Evolutionary conservation across 176 grass and related monocot genomes (phyloP).

Genomic region (Carex myosuroides): DNA sequence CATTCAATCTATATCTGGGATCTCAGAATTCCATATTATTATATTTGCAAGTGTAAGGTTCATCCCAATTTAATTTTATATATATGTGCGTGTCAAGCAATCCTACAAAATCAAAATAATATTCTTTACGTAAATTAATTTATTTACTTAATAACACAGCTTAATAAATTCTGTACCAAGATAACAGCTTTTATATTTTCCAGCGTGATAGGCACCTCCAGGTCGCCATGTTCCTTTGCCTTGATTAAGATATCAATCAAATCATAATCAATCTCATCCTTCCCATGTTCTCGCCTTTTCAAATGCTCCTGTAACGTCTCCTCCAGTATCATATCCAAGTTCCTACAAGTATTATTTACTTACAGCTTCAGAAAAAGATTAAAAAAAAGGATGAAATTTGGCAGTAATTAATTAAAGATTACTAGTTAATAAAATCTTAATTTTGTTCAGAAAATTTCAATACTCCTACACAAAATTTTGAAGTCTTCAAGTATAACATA

Average conservation of each 20-base stretch:
- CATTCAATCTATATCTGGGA: too few species aligned
- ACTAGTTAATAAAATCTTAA: background rate
- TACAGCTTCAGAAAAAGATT: background rate
- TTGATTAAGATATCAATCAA: constrained; percentile 33
- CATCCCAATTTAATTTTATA: background rate
- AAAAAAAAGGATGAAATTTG: background rate
- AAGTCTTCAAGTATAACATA: too few species aligned
- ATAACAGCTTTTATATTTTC: constrained; percentile 33
- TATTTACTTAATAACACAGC: background rate
- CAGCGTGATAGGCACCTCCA: constrained; percentile 15
- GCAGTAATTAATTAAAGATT: background rate
- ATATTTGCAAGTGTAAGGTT: background rate
- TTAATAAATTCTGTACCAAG: constrained; percentile 14
- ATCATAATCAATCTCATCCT: constrained; percentile 9
- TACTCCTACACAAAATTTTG: background rate
- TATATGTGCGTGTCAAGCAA: background rate
- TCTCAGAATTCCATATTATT: too few species aligned
- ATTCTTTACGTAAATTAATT: background rate
- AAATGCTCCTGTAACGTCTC: constrained; percentile 26
- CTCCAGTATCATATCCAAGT: constrained; percentile 20
- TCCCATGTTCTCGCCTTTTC: background rate
- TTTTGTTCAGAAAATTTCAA: background rate
- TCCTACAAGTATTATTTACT: background rate
- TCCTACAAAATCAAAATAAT: background rate
- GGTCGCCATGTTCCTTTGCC: constrained; percentile 18